A percentile compares a stretch with the other conserved stretches of the same genome.
phyloP scores from a whole-genome alignment of 495 filamentous ascomycete species.

The Friedmanniomyces simplex region DNA sequence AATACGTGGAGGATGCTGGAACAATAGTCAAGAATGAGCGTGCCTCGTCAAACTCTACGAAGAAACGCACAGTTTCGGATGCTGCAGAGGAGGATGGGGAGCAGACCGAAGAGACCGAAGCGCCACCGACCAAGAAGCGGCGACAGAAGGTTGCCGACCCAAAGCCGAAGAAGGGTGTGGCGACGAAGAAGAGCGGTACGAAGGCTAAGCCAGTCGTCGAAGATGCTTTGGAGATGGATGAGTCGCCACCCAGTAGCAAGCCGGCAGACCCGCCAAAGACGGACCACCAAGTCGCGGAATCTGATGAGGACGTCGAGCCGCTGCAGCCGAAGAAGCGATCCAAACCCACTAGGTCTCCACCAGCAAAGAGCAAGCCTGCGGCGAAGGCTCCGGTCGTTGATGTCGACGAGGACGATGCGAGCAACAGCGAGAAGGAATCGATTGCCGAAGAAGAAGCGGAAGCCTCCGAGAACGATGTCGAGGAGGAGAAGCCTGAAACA shows the following conservation, averaged over 20 bases:
- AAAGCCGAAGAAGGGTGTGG: slow-evolving; percentile 25
- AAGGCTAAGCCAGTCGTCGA: slow-evolving; percentile 25
- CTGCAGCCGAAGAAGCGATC: not conserved
- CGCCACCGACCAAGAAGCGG: slow-evolving; percentile 44
- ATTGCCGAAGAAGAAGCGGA: slow-evolving; percentile 29
- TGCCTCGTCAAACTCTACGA: not conserved
- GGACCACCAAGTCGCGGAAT: not conserved
- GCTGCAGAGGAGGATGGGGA: slow-evolving; percentile 31
- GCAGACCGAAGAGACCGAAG: slow-evolving; percentile 37
- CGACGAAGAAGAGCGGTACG: slow-evolving; percentile 20
- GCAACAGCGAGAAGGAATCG: slow-evolving; percentile 14
- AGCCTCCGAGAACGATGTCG: slow-evolving; percentile 34
- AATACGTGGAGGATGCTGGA: slow-evolving; percentile 1
- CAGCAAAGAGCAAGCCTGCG: not conserved
- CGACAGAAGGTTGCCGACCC: slow-evolving; percentile 22
- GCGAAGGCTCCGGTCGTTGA: not conserved
- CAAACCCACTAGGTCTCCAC: not conserved
- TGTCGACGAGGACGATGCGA: slow-evolving; percentile 10
- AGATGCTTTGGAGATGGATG: slow-evolving; percentile 25
- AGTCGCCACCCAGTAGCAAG: not conserved
- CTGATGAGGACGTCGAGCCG: not conserved
- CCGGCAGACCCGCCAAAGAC: not conserved
- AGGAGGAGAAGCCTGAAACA: slow-evolving; percentile 65
- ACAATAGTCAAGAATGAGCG: slow-evolving; percentile 5
- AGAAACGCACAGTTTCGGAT: slow-evolving; percentile 17